Conservation (phyloP, 306 rosid species). For the Cicer pinnatifidum region DNA sequence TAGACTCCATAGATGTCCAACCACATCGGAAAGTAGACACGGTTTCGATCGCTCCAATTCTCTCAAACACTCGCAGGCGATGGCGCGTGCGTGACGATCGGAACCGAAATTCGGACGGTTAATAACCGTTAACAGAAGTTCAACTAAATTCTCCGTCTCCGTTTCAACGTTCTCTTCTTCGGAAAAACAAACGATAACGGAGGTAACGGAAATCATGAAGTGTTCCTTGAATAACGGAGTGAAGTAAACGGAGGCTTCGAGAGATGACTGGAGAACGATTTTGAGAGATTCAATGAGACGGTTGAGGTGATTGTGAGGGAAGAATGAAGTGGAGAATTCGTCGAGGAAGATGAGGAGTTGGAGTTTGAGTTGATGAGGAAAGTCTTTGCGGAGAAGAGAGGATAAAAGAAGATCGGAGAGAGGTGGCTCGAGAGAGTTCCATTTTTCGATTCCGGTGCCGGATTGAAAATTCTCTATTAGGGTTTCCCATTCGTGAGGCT, state of each 20-base stretch:
- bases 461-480: slow-evolving; percentile 80
- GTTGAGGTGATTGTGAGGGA: slow-evolving; percentile 46
- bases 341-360: slow-evolving; percentile 79
- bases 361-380: slow-evolving; percentile 64
- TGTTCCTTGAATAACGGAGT: slow-evolving; percentile 78
- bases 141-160: slow-evolving; percentile 60
- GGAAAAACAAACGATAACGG: slow-evolving; percentile 62
- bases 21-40: slow-evolving; percentile 74
- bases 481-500: slow-evolving; percentile 81
- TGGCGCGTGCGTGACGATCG: slow-evolving; percentile 73
- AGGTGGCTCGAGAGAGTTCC: slow-evolving; percentile 57
- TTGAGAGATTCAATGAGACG: slow-evolving; percentile 70
- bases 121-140: slow-evolving; percentile 63
- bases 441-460: slow-evolving; percentile 56
- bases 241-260: slow-evolving; percentile 53
- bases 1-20: slow-evolving; percentile 82
- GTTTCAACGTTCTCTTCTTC: slow-evolving; percentile 34
- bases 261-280: slow-evolving; percentile 63
- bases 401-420: slow-evolving; percentile 70
- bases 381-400: slow-evolving; percentile 69
- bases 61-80: slow-evolving; percentile 87
- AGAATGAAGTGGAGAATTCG: slow-evolving; percentile 63
- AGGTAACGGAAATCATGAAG: slow-evolving; percentile 75
- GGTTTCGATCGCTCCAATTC: slow-evolving; percentile 79
- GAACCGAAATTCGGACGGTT: slow-evolving; percentile 82